Evolutionary conservation across 768 basidiomycete genomes (phyloP), one percentile per base, ranked within the genome.

Genomic region (Leccinum fibrillosum): DNA sequence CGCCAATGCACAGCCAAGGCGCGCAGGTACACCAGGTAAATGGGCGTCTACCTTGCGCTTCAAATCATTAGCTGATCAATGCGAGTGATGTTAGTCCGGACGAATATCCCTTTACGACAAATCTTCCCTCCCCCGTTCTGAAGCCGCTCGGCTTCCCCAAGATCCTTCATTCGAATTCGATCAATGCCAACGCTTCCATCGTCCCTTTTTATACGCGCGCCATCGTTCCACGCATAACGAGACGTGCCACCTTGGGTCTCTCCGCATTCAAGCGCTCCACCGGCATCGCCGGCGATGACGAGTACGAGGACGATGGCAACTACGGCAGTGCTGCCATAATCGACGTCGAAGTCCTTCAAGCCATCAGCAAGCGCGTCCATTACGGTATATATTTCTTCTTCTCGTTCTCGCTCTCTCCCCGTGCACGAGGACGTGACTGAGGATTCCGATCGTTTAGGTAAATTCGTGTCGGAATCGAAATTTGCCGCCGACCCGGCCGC

Each of bases 381-480:
- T 99, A 96, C 68, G 97, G 97, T 95, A 63, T 53, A 83, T 47
- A 34, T 34, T 34, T 34, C 34, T 44, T 19, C 17, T 19, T 42
- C n/a, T 42, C 39, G 39, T 42, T 42, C 34, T 82, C 50, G 35
- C 39, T 42, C 49, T 57, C 25, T 7, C n/a, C 23, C 4, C 30
- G 15, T 13, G 25, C 52, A n/a, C 51, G 50, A 35, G 17, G 21
- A 47, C 28, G 52, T 19, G 47, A 21, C 62, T 64, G 53, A 58
- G 28, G 21, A 3, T 30, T 35, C 13, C 8, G 10, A n/a, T 12
- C 28, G 9, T 61, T 9, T 69, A 99, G 96, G 97, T 57, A 98
- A 98, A 80, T 99, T 99, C 71, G 97, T 99, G 5, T 94, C 95
- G 5, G 97, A 99, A 75, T 91, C 92, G 26, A 99, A 99, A 72